A percentile compares a stretch with the other conserved stretches of the same genome.
phyloP scores from a whole-genome alignment of 768 basidiomycete species.

The Austroboletus eburneus region DNA sequence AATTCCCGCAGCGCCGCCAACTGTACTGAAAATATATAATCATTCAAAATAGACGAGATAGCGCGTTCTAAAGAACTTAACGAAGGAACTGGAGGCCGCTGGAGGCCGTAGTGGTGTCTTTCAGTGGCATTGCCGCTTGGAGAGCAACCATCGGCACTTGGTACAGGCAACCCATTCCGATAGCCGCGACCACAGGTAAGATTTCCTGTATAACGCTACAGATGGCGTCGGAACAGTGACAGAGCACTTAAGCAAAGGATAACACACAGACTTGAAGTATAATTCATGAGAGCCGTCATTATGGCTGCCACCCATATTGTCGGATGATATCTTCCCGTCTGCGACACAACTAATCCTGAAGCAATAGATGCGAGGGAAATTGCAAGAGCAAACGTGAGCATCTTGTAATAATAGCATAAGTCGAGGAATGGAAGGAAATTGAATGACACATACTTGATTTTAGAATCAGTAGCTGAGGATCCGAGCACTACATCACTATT shows the following conservation, averaged over 20 bases:
- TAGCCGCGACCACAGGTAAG: constrained; percentile 57
- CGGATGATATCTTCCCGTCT: constrained; percentile 53
- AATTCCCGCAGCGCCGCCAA: constrained; percentile 77
- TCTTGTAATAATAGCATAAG: constrained; percentile 37
- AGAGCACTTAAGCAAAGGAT: no score
- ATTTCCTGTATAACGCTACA: constrained; percentile 55
- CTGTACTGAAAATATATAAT: constrained; percentile 37
- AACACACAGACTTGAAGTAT: constrained; percentile 37
- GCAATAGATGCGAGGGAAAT: constrained; percentile 48
- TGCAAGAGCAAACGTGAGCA: constrained; percentile 72
- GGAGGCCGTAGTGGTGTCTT: constrained; percentile 80
- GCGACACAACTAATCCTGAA: constrained; percentile 55
- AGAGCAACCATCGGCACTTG: constrained; percentile 63
- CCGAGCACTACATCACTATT: constrained; percentile 38
- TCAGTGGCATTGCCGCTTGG: constrained; percentile 80
- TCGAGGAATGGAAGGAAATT: neutral
- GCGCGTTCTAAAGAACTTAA: constrained; percentile 25
- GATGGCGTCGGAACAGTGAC: constrained; percentile 4
- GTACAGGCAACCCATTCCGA: constrained; percentile 62
- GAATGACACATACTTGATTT: constrained; percentile 48
- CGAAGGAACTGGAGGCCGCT: constrained; percentile 67
- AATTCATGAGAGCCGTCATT: constrained; percentile 69
- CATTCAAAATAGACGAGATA: neutral
- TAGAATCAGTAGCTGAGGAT: constrained; percentile 61
- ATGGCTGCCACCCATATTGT: constrained; percentile 57